phyloP scores from a whole-genome alignment of 2,329 filamentous ascomycete genomes.

The Hypoxylon sp. region DNA sequence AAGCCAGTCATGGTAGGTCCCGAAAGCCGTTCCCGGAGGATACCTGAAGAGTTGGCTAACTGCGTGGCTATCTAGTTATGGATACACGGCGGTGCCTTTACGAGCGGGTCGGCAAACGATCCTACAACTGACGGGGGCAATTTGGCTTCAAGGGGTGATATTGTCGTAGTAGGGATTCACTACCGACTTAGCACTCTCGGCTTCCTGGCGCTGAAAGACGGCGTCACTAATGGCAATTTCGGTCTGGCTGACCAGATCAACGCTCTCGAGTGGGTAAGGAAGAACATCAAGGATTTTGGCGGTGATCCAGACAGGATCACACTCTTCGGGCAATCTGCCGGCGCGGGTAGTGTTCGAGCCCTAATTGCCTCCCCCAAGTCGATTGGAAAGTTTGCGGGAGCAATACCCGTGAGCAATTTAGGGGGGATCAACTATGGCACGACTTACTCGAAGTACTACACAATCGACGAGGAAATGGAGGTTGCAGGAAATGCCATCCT shows the following conservation, averaged over 20 bases:
- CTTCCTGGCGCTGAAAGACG: constrained; percentile 68
- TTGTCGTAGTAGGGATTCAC: constrained; percentile 72
- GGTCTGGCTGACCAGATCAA: constrained; percentile 65
- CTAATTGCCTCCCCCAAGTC: constrained; percentile 65
- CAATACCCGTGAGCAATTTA: constrained; percentile 61
- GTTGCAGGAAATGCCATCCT: constrained; percentile 67
- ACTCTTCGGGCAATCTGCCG: constrained; percentile 69
- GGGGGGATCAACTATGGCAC: constrained; percentile 67
- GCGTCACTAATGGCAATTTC: constrained; percentile 64
- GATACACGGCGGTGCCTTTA: constrained; percentile 69
- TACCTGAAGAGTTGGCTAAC: constrained; percentile 1
- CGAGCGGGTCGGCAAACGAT: constrained; percentile 60
- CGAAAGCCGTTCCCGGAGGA: neutral
- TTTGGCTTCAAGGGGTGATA: constrained; percentile 70
- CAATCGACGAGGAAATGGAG: constrained; percentile 66
- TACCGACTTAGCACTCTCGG: constrained; percentile 72
- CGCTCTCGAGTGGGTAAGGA: constrained; percentile 65
- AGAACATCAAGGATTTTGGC: constrained; percentile 68
- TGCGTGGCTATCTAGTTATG: constrained; percentile 48
- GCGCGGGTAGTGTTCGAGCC: constrained; percentile 66
- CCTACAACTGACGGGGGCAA: constrained; percentile 66
- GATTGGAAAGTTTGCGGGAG: constrained; percentile 63
- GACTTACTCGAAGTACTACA: constrained; percentile 71
- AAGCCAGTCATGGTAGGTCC: constrained; percentile 55
- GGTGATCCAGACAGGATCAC: constrained; percentile 70